A percentile compares a stretch with the other conserved stretches of the same genome.
phyloP scores from a whole-genome alignment of 2,329 filamentous ascomycete species.

The Pseudogymnoascus sp. region DNA sequence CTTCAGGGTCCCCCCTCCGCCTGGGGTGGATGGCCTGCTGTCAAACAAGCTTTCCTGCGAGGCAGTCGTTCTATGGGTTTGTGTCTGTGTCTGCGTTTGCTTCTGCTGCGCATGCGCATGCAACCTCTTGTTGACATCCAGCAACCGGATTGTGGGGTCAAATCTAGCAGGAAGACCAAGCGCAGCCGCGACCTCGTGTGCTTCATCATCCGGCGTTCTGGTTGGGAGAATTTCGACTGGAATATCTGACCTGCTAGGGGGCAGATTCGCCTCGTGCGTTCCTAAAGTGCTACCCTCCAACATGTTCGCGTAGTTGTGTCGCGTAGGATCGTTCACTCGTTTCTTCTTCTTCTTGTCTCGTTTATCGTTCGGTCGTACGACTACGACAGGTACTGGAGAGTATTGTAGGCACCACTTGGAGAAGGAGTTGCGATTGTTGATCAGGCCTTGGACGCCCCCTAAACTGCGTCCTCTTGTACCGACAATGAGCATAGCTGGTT shows the following conservation, averaged over 20 bases:
- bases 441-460: conserved; percentile 59
- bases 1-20: conserved; percentile 31
- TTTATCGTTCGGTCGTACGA: conserved; percentile 61
- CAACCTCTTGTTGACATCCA: conserved; percentile 28
- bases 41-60: conserved; percentile 7
- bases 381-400: conserved; percentile 65
- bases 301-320: conserved; percentile 57
- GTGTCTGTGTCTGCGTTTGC: background rate
- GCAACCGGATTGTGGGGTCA: conserved; percentile 54
- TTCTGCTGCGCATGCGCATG: conserved; percentile 7
- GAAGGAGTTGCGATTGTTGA: conserved; percentile 52
- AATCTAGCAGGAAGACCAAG: conserved; percentile 53
- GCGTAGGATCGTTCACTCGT: conserved; percentile 52
- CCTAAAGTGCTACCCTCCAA: conserved; percentile 45
- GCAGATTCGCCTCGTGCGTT: conserved; percentile 25
- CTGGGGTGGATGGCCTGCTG: conserved; percentile 22
- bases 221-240: conserved; percentile 15
- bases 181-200: conserved; percentile 54
- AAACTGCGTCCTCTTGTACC: conserved; percentile 61
- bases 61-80: background rate
- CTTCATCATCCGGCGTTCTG: conserved; percentile 47
- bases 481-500: conserved; percentile 64
- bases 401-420: conserved; percentile 69
- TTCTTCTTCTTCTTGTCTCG: conserved; percentile 64
- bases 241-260: conserved; percentile 15